Evolutionary conservation across 2,329 filamentous ascomycete species (phyloP), one percentile per base, ranked within the genome.

Genomic region (Hymenoscyphus fructigenus): DNA sequence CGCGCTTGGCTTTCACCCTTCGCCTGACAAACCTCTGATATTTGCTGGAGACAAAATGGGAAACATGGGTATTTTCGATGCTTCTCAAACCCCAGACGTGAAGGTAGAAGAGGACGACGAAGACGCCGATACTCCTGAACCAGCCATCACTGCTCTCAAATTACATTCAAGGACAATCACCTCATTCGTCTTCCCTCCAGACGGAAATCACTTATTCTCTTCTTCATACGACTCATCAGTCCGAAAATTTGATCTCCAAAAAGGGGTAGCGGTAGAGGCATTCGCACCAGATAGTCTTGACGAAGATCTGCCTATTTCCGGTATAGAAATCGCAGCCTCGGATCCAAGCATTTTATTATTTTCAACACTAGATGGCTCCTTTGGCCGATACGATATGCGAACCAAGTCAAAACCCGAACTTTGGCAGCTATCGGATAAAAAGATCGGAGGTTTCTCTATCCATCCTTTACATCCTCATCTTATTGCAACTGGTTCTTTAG

Each of bases 41-140:
- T 96, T 99, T 75, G 94, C 94, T 0, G 94, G 94, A 12, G 95
- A 99, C 73, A 99, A 99, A 76, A 85, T 96, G 69, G 94, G 95
- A 0, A 91, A 92, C 28, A 83, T 98, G 65, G 95, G 95, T 0
- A 86, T 99, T 0, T 94, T 97, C 62, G 94, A 99, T 74, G 93
- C 89, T 1, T 93, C 91, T 0, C 92, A 96, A 69, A 84, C 85
- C 2, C 79, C 80, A 1, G 75, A 81, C 69, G 76, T 82, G 70
- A 79, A 82, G n/a, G 79, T 84, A 5, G 80, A 83, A 17, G 86
- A 86, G 65, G 89, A 91, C 9, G 85, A 87, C 32, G 85, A 86
- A 47, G 89, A 91, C 1, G 83, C 83, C 0, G 85, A 89, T 0
- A 78, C 84, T 12, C 80, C 88, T 0, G 87, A 92, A 41, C 93